A percentile compares a stretch with the other conserved stretches of the same genome.
phyloP scores from a whole-genome alignment of 140 eudicot genomes.

The Bidens hawaiensis region DNA sequence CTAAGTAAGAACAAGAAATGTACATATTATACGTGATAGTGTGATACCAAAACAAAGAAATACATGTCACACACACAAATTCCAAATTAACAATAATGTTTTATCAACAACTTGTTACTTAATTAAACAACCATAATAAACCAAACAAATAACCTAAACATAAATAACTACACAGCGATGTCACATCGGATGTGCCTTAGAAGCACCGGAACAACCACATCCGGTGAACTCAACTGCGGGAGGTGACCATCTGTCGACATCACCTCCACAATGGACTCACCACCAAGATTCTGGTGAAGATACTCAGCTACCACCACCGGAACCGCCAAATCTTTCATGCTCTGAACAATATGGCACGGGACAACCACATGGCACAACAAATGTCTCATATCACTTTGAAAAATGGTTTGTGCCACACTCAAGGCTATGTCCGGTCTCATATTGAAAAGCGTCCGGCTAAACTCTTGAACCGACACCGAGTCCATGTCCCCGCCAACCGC shows the following conservation, averaged over 20 bases:
- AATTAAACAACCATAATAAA: background rate
- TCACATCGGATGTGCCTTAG: background rate
- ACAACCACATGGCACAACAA: constrained; percentile 1
- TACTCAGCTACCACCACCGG: constrained; percentile 46
- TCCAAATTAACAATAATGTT: background rate
- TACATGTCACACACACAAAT: too few species aligned
- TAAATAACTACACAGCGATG: background rate
- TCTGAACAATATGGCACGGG: constrained; percentile 16
- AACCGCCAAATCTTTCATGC: constrained; percentile 40
- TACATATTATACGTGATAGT: background rate
- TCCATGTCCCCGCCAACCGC: constrained; percentile 63
- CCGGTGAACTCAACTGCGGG: constrained; percentile 53
- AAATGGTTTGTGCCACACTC: constrained; percentile 1
- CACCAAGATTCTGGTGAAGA: constrained; percentile 36
- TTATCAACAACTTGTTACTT: background rate
- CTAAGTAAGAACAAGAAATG: too few species aligned
- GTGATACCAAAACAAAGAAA: background rate
- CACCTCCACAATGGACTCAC: constrained; percentile 40
- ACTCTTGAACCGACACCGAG: constrained; percentile 27
- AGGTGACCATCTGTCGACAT: constrained; percentile 47
- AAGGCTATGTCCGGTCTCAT: constrained; percentile 22
- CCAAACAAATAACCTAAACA: background rate
- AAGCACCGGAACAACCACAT: constrained; percentile 5
- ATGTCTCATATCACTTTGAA: constrained; percentile 12
- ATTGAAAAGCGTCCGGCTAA: too few species aligned